A percentile compares a stretch with the other conserved stretches of the same genome.
These are phyloP conservation scores for Coemansia sp. DNA, from an alignment of 192 early-diverging fungal species.

Conservation along the genomic window DNA sequence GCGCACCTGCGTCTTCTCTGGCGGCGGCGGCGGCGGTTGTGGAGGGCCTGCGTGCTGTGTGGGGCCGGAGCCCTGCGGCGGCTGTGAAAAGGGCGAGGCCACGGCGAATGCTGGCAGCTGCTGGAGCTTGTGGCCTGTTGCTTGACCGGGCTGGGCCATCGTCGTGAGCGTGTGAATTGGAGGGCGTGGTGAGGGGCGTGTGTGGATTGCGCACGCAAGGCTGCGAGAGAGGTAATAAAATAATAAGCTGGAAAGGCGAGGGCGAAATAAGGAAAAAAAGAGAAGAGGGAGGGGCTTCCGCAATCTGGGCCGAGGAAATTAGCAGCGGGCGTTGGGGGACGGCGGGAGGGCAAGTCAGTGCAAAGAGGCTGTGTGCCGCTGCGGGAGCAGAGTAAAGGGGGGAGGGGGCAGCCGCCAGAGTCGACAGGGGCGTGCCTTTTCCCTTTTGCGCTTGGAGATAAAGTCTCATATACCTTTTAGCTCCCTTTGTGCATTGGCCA, in stretches of 20 bases:
- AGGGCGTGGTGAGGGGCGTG: background rate
- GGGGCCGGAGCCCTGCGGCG: conserved; percentile 10
- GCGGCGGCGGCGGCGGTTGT: conserved; percentile 2
- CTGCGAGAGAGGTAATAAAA: background rate
- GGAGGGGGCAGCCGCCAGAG: no score
- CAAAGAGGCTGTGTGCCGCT: background rate
- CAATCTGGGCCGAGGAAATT: no score
- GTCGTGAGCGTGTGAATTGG: background rate
- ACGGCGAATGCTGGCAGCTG: conserved; percentile 21
- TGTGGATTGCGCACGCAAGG: background rate
- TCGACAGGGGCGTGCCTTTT: no score
- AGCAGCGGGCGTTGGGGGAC: no score
- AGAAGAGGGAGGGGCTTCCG: background rate
- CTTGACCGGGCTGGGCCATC: conserved; percentile 28
- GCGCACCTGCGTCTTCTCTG: conserved; percentile 40
- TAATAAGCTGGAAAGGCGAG: background rate
- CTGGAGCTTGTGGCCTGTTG: conserved; percentile 30
- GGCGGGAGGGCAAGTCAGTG: no score
- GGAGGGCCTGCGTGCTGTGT: background rate
- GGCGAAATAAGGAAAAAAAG: background rate
- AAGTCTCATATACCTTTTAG: no score
- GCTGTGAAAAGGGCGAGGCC: conserved; percentile 43
- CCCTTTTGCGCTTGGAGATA: no score
- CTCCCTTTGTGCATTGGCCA: no score
- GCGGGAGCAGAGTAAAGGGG: no score